A percentile compares a stretch with the other conserved stretches of the same genome.
Conservation (phyloP, 345 rosid genomes). For the Aurinia saxatilis region DNA sequence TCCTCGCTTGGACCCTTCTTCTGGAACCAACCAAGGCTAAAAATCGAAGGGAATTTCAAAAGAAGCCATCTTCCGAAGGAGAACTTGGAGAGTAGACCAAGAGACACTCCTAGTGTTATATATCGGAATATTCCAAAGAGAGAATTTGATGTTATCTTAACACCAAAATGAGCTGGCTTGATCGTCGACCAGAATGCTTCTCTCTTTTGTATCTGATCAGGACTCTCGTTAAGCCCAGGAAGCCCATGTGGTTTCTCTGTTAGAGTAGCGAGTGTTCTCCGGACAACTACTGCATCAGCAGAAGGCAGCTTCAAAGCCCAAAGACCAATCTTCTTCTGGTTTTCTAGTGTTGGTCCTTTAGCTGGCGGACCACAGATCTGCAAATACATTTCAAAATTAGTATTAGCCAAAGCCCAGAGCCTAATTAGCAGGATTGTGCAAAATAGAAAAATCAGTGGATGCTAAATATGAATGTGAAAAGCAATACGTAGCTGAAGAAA, state of each 20-base stretch:
- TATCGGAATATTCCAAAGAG: conserved; percentile 44
- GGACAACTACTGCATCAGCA: conserved; percentile 71
- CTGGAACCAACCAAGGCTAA: conserved; percentile 76
- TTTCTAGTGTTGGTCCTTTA: conserved; percentile 53
- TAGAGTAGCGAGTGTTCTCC: conserved; percentile 61
- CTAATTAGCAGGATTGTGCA: neutral
- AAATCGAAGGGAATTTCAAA: conserved; percentile 68
- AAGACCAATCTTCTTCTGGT: conserved; percentile 65
- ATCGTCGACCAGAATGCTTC: conserved; percentile 62
- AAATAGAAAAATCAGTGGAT: neutral
- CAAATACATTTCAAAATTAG: conserved; percentile 13
- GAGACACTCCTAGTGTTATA: conserved; percentile 49
- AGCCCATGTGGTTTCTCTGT: conserved; percentile 68
- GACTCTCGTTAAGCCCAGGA: conserved; percentile 58
- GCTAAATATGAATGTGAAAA: neutral
- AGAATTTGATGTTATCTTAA: conserved; percentile 61
- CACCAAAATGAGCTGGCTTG: conserved; percentile 75
- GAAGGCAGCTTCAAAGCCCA: conserved; percentile 83
- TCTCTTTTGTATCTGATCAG: conserved; percentile 47
- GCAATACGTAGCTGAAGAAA: neutral
- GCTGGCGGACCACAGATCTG: conserved; percentile 83
- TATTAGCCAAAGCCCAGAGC: neutral
- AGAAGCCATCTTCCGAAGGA: conserved; percentile 78
- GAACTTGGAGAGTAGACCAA: conserved; percentile 46
- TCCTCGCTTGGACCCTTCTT: conserved; percentile 80